Percentiles rank a stretch among this genome's conserved stretches.
Conservation (phyloP, 2,329 filamentous ascomycete genomes). For the Aspergillus cejpii region DNA sequence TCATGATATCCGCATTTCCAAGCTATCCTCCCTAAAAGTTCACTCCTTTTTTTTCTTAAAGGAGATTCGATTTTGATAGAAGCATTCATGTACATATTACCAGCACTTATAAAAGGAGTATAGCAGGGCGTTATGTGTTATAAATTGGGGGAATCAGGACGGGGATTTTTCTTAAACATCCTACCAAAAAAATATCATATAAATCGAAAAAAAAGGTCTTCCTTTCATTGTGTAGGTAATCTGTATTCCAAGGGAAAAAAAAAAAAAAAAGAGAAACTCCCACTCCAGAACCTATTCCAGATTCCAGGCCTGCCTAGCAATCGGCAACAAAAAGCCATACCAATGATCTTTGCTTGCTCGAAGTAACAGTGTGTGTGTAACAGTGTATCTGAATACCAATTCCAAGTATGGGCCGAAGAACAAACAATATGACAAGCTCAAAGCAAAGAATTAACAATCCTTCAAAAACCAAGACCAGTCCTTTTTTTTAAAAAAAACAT, state of each 20-base stretch:
- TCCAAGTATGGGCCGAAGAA: background rate
- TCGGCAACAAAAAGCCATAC: background rate
- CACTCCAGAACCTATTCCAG: background rate
- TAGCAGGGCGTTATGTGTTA: background rate
- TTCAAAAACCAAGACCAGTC: slow-evolving; percentile 5
- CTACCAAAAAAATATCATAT: background rate
- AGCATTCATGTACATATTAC: background rate
- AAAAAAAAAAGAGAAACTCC: background rate
- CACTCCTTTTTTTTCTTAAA: too few relatives aligned
- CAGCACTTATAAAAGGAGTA: background rate
- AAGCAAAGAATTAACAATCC: slow-evolving; percentile 2
- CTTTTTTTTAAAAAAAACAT: too few relatives aligned
- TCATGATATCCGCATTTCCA: background rate
- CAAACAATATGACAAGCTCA: background rate
- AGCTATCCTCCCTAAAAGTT: too few relatives aligned
- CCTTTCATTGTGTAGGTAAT: background rate
- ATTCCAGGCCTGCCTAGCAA: background rate
- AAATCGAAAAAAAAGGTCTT: background rate
- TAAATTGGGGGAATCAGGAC: background rate
- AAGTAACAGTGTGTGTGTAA: too few relatives aligned
- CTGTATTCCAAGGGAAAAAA: background rate
- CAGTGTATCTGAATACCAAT: too few relatives aligned
- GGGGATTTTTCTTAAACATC: background rate
- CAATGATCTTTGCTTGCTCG: background rate
- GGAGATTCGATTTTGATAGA: background rate